Percentiles rank a stretch among this genome's conserved stretches.
Conservation (phyloP, 192 early-diverging fungal species). For the Backusella parvicylindrica region DNA sequence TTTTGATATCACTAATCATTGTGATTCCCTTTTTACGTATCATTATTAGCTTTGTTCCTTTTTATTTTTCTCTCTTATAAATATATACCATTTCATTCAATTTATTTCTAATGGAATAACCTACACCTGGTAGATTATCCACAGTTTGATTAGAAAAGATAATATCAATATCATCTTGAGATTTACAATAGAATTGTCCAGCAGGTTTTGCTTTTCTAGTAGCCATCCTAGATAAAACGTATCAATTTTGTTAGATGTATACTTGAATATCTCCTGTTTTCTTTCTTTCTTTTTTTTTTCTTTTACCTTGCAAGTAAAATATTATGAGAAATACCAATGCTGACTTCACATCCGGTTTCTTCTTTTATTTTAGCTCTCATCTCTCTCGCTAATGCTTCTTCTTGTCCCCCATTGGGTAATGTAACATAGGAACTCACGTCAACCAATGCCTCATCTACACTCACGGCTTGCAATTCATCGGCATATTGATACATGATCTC, state of each 20-base stretch:
- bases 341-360: conserved; percentile 60
- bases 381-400: conserved; percentile 48
- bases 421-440: conserved; percentile 56
- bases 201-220: conserved; percentile 73
- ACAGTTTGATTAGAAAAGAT: conserved; percentile 31
- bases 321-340: conserved; percentile 74
- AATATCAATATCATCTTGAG: conserved; percentile 10
- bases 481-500: conserved; percentile 58
- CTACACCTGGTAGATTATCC: conserved; percentile 43
- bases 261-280: not conserved
- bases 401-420: conserved; percentile 20
- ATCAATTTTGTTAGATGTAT: not conserved
- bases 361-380: conserved; percentile 50
- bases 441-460: conserved; percentile 82
- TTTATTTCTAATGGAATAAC: conserved; percentile 31
- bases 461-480: conserved; percentile 75
- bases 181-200: conserved; percentile 39
- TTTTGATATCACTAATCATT: conserved; percentile 45
- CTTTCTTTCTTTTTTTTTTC: not conserved
- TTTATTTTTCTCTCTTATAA: not conserved
- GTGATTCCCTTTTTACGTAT: conserved; percentile 26
- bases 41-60: not conserved
- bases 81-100: conserved; percentile 23
- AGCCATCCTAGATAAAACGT: too few relatives aligned
- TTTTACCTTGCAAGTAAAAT: conserved; percentile 64